Base-by-base conservation (phyloP, 306 rosid genomes). In the Arachis stenosperma region DNA sequence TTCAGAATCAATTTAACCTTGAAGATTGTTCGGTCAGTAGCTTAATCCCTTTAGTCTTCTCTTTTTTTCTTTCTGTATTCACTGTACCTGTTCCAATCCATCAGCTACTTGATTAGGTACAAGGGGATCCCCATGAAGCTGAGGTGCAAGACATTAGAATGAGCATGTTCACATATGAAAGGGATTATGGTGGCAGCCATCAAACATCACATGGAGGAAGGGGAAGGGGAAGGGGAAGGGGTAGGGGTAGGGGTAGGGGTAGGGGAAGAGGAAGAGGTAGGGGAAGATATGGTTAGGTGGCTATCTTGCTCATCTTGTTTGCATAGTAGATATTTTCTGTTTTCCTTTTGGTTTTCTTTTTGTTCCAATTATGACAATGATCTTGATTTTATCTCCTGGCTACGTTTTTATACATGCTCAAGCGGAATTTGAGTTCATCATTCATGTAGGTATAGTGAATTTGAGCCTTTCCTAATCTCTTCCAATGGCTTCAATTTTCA, bases 151-250 rank as follows among this genome's bases (percentile, higher is more conserved):
- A 86, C 65, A 81, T 91, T 55, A 87, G 85, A 79, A 81, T 93
- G 87, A 94, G 88, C 77, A 89, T 94, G 96, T 94, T 94, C 79
- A 80, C 74, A 69, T 94, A 68, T 55, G 74, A 79, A 61, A 91
- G 84, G 75, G 85, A 89, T 61, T 61, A 76, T 3, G 81, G 69
- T 8, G 57, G 76, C 65, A 76, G 63, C 76, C 61, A 61, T 68
- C 83, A 76, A 51, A 80, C 64, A 79, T 86, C 63, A 50, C 67
- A 55, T 60, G 88, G 81, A 70, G 81, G 90, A 52, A 46, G 94
- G 37, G 75, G 88, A 2, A 65, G 88, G 12, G 81, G 91, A 27
- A 73, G 86, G 22, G 84, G 86, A 2, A 48, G 79, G 8, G 85
- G 82, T 7, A 58, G 65, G 10, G 84, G 86, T 0, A 44, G 83